Evolutionary conservation across 2,329 filamentous ascomycete species (phyloP).

Genomic region (Fusarium cicatricum): DNA sequence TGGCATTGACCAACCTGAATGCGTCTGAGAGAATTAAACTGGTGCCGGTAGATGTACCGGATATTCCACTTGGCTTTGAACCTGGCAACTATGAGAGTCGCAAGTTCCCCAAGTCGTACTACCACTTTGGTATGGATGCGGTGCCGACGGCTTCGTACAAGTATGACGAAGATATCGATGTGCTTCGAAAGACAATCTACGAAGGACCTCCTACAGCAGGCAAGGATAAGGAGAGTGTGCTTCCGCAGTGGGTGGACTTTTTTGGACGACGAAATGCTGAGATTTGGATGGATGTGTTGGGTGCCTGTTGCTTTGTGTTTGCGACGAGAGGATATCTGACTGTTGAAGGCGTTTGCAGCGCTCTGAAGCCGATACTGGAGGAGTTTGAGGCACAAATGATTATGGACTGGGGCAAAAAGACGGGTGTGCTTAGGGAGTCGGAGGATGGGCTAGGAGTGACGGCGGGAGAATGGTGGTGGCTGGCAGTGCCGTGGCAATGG

Average conservation of each 20-base stretch:
- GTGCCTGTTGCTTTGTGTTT: conserved; percentile 68
- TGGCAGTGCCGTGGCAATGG: conserved; percentile 54
- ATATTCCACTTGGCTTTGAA: conserved; percentile 74
- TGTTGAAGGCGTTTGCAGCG: conserved; percentile 59
- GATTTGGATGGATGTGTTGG: conserved; percentile 71
- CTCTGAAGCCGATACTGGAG: conserved; percentile 67
- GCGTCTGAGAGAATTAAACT: conserved; percentile 65
- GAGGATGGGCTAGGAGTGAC: conserved; percentile 52
- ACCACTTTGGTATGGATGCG: conserved; percentile 70
- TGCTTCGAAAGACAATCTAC: conserved; percentile 48
- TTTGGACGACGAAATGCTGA: conserved; percentile 65
- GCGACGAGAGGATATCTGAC: conserved; percentile 68
- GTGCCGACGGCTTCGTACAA: conserved; percentile 70
- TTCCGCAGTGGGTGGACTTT: conserved; percentile 79
- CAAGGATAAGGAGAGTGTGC: conserved; percentile 52
- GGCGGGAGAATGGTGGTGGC: conserved; percentile 74
- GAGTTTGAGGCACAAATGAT: conserved; percentile 68
- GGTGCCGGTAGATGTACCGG: conserved; percentile 61
- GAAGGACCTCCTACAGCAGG: conserved; percentile 54
- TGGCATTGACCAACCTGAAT: conserved; percentile 73
- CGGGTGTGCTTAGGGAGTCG: conserved; percentile 59
- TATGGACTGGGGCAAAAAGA: conserved; percentile 64
- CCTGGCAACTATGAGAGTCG: conserved; percentile 76
- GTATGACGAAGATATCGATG: conserved; percentile 59
- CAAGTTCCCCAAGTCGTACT: conserved; percentile 70